Evolutionary conservation across 768 basidiomycete genomes (phyloP), one percentile per base, ranked within the genome.

Genomic region (Hypholoma sublateritium): DNA sequence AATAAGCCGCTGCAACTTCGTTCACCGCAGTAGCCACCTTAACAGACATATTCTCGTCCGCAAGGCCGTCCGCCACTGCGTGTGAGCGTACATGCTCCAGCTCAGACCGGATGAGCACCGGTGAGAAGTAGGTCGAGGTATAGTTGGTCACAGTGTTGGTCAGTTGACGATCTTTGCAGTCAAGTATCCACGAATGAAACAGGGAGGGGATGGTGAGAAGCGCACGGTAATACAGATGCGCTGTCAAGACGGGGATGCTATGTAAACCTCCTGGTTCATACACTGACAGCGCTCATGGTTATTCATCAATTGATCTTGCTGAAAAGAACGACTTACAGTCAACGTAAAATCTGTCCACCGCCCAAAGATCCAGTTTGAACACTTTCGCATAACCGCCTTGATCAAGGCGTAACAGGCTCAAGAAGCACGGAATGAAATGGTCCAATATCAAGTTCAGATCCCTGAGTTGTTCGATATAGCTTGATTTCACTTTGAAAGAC

Each of bases 151-250:
- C 80, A 3, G 88, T 79, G 25, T 81, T 79, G n/a, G 85, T 87
- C 1, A 98, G 79, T 65, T 94, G 91, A 12, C 91, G 88, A 69
- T 98, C 95, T 62, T 92, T 94, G 72, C 90, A 90, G 37, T 89
- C 89, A 39, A 86, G 79, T 44, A 95, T 86, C 91, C 93, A 98
- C 11, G 79, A 77, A 45, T 94, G 85, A 50, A 98, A 84, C 34
- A 96, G 80, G 0, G 93, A 89, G 0, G 97, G 94, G 14, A 96
- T 80, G 8, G 85, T 84, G 8, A 90, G 80, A 12, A 98, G 80
- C 1, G 93, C 83, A 24, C 92, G 89, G 69, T 95, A 95, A 71
- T 91, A 97, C 13, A 96, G 77, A 62, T 98, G 92, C 0, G 93
- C 92, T 3, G 91, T 85, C 5, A 98, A 74, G 4, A 95, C 75